Conservation (phyloP, 2,329 filamentous ascomycete genomes). For the Pseudocercospora eumusae region DNA sequence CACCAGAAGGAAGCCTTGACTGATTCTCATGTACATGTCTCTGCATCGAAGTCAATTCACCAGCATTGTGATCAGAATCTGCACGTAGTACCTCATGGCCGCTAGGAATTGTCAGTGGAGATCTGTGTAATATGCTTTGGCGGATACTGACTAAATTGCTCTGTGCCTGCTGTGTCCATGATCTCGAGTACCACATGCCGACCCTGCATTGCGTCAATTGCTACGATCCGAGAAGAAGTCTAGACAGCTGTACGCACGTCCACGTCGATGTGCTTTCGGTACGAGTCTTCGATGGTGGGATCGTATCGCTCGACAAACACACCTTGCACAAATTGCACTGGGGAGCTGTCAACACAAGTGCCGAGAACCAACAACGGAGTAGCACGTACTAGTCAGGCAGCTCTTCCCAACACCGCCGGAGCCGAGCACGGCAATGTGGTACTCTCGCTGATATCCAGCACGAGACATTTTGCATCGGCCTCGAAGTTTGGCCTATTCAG, state of each 20-base stretch:
- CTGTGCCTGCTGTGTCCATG: slow-evolving; percentile 86
- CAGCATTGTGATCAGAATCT: background rate
- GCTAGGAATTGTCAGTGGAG: slow-evolving; percentile 23
- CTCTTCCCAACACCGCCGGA: slow-evolving; percentile 90
- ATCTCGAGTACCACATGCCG: slow-evolving; percentile 89
- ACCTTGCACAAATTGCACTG: slow-evolving; percentile 90
- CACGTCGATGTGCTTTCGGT: slow-evolving; percentile 66
- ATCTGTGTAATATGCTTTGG: background rate
- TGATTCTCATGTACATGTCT: slow-evolving; percentile 90
- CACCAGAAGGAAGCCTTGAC: slow-evolving; percentile 86
- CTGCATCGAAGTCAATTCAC: slow-evolving; percentile 38
- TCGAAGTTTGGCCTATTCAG: background rate
- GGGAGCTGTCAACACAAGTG: slow-evolving; percentile 25
- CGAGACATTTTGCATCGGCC: slow-evolving; percentile 35
- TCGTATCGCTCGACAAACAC: slow-evolving; percentile 83
- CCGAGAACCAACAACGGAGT: slow-evolving; percentile 9
- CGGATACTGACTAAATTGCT: slow-evolving; percentile 77
- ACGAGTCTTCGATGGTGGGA: slow-evolving; percentile 64
- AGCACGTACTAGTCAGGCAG: slow-evolving; percentile 73
- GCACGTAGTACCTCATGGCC: slow-evolving; percentile 30
- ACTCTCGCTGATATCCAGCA: slow-evolving; percentile 54
- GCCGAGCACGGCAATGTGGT: slow-evolving; percentile 79
- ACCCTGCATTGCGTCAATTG: slow-evolving; percentile 55
- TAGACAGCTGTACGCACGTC: slow-evolving; percentile 64
- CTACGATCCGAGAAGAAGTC: background rate